Evolutionary conservation across 495 filamentous ascomycete species (phyloP).

Genomic region (Rusavskia elegans): DNA sequence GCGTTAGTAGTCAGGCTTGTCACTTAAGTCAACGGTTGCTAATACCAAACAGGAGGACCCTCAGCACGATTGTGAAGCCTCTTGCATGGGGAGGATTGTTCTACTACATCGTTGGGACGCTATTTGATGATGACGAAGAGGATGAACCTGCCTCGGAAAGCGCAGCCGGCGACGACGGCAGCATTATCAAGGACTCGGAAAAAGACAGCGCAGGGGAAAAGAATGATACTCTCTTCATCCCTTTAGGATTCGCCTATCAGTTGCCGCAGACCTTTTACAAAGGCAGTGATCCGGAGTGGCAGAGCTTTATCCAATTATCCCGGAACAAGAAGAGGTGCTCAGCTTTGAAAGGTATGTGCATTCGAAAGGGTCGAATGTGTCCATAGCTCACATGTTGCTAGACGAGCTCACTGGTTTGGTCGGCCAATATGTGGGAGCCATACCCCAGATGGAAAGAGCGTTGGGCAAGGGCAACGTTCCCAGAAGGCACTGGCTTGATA

Average conservation of each 20-base stretch:
- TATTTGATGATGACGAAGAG: slow-evolving; percentile 1
- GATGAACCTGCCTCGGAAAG: slow-evolving; percentile 1
- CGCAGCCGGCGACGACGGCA: neutral
- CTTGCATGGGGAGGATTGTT: no score
- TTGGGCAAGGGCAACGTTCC: slow-evolving; percentile 34
- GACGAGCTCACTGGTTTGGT: slow-evolving; percentile 37
- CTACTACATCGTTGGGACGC: neutral
- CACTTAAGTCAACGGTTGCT: no score
- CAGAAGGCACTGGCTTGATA: slow-evolving; percentile 40
- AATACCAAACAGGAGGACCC: no score
- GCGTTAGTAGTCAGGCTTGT: no score
- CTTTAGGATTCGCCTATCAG: slow-evolving; percentile 38
- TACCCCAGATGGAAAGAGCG: slow-evolving; percentile 19
- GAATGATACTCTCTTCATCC: slow-evolving; percentile 41
- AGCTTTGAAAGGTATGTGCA: slow-evolving; percentile 32
- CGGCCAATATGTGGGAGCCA: slow-evolving; percentile 15
- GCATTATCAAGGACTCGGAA: slow-evolving; percentile 8
- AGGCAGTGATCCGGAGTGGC: slow-evolving; percentile 54
- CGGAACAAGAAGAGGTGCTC: slow-evolving; percentile 30
- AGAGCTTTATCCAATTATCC: slow-evolving; percentile 42
- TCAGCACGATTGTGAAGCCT: no score
- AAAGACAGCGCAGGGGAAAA: neutral
- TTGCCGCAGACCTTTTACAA: slow-evolving; percentile 37
- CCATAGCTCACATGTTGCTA: slow-evolving; percentile 12
- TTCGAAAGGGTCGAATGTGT: slow-evolving; percentile 1